Evolutionary conservation across 2,329 filamentous ascomycete species (phyloP), one percentile per base, ranked within the genome.

Genomic region (Fusarium domesticum): DNA sequence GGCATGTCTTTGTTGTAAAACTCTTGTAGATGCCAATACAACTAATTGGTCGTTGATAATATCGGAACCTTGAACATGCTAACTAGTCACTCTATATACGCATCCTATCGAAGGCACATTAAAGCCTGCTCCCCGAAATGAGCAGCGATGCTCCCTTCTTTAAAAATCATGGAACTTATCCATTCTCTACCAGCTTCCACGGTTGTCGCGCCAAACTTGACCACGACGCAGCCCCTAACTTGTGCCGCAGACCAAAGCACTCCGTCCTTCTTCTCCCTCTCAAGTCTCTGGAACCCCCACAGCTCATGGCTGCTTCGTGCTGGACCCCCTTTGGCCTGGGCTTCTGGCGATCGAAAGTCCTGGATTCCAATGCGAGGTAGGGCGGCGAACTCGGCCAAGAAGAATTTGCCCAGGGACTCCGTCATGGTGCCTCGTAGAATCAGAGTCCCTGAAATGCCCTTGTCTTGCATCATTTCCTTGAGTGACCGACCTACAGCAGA

Each of bases 191-290:
- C 90, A 18, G 84, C 85, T 64, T 97, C 90, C 18, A 96, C 85
- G 35, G 84, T 85, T 42, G 75, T 77, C 2, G 91, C 88, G 2
- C 88, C 89, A 64, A 97, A 95, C 65, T 97, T 97, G 56, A 97
- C 85, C 18, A 96, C 77, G 4, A 93, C 85, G 60, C 92, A 96
- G 4, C 89, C 85, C 41, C 90, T 78, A 25, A 95, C 82, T 18
- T 77, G 78, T 12, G 90, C 87, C 11, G 87, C 88, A 18, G 89
- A 91, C 89, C 90, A 96, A 4, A 92, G 72, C 4, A 95, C 66
- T 14, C 78, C 78, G 37, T 77, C 71, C 8, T 67, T 61, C 48
- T 69, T 75, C 64, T 93, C 87, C 60, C 74, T 71, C 42, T 66
- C 62, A 16, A 85, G 70, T 48, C 85, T 76, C 39, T 62, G 62